A percentile compares a stretch with the other conserved stretches of the same genome.
These are phyloP conservation scores for Golubevia pallescens DNA, from an alignment of 1,284 basidiomycete genomes.

Conservation along the genomic window DNA sequence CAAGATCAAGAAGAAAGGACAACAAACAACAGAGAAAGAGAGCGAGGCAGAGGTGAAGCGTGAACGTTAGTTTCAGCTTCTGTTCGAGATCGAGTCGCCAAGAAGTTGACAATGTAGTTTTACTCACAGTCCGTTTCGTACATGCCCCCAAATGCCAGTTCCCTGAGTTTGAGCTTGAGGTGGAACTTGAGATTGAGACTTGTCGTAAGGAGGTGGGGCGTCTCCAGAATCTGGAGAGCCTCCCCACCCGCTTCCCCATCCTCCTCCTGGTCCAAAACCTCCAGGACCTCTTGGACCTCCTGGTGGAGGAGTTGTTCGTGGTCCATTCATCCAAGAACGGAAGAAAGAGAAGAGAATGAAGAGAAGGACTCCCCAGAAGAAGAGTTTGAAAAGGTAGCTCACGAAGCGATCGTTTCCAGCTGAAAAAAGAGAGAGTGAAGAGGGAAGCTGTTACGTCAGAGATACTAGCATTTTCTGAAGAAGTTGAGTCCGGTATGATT, in stretches of 20 bases:
- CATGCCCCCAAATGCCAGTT: no score
- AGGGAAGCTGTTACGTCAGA: no score
- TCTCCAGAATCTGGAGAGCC: not conserved
- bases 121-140: no score
- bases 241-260: constrained; percentile 20
- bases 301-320: not conserved
- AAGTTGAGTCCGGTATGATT: not conserved
- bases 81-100: no score
- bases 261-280: constrained; percentile 14
- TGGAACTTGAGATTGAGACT: constrained; percentile 21
- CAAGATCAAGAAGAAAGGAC: no score
- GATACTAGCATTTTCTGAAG: not conserved
- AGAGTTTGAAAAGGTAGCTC: constrained; percentile 15
- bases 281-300: constrained; percentile 2
- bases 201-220: constrained; percentile 40
- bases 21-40: no score
- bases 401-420: not conserved
- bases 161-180: no score
- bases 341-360: constrained; percentile 20
- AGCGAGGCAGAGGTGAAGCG: no score
- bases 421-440: not conserved
- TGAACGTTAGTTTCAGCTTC: no score
- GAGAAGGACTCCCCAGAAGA: constrained; percentile 18
- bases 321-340: not conserved
- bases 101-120: no score